Percentiles rank a stretch among this genome's conserved stretches.
phyloP scores from a whole-genome alignment of 352 stramenopile genomes.

The Globisporangium middletonii region DNA sequence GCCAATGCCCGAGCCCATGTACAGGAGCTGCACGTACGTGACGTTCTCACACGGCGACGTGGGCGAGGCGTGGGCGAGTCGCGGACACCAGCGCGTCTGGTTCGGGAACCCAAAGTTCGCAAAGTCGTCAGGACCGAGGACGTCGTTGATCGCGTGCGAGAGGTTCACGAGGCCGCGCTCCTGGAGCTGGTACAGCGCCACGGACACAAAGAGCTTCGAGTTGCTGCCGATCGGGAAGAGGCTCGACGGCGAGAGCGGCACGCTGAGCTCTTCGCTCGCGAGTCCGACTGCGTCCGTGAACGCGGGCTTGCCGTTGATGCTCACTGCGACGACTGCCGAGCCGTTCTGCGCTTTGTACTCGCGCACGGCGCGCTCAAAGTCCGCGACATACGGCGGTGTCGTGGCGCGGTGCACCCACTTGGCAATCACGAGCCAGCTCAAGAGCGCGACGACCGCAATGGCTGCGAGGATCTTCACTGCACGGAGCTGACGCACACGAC shows the following conservation, averaged over 20 bases:
- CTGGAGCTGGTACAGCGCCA: constrained; percentile 53
- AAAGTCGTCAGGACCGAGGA: constrained; percentile 36
- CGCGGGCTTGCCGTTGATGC: constrained; percentile 33
- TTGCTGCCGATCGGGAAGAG: constrained; percentile 57
- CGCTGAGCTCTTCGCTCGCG: constrained; percentile 37
- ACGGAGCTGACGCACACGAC: neutral
- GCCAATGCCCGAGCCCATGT: constrained; percentile 47
- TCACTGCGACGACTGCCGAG: constrained; percentile 38
- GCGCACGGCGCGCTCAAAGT: neutral
- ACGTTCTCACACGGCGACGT: constrained; percentile 30
- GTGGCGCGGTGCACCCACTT: neutral
- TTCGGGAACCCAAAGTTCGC: constrained; percentile 32
- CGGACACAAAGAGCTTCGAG: constrained; percentile 43
- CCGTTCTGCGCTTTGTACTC: constrained; percentile 16
- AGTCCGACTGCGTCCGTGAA: constrained; percentile 29
- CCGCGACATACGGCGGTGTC: neutral
- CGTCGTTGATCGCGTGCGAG: constrained; percentile 23
- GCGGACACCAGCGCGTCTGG: constrained; percentile 43
- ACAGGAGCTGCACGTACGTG: constrained; percentile 53
- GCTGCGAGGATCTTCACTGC: neutral
- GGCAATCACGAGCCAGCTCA: neutral
- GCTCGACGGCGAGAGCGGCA: constrained; percentile 27
- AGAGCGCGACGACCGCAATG: neutral
- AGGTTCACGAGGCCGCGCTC: constrained; percentile 35
- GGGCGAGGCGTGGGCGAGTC: constrained; percentile 5